A percentile compares a stretch with the other conserved stretches of the same genome.
Evolutionary conservation across 352 stramenopile genomes (phyloP).

Genomic region (Globisporangium nodosum): DNA sequence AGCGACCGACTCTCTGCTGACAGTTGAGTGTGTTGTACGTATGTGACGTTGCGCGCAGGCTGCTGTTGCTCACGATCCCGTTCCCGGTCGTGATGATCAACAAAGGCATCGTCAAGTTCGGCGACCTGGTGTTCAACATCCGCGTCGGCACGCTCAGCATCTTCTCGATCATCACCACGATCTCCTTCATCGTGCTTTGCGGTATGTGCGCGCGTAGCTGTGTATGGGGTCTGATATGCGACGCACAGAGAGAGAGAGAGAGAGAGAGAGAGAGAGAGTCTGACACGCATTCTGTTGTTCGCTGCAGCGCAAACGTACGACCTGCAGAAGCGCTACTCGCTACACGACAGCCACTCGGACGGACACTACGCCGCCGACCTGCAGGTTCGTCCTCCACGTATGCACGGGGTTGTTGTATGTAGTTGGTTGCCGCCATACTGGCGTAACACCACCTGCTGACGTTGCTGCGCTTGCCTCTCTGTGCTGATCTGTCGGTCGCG

Average conservation of each 20-base stretch:
- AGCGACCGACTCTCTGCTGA: not conserved
- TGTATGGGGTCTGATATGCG: not conserved
- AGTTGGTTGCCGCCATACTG: too few relatives aligned
- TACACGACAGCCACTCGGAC: conserved; percentile 24
- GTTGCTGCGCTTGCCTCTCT: too few relatives aligned
- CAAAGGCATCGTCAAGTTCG: conserved; percentile 65
- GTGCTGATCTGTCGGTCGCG: not conserved
- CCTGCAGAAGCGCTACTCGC: conserved; percentile 70
- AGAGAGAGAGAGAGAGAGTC: not conserved
- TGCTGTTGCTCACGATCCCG: conserved; percentile 75
- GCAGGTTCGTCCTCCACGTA: conserved; percentile 27
- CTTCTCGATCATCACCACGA: conserved; percentile 68
- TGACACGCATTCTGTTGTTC: conserved; percentile 1
- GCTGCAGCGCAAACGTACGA: conserved; percentile 60
- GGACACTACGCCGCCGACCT: conserved; percentile 65
- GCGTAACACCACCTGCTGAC: too few relatives aligned
- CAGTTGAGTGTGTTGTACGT: not conserved
- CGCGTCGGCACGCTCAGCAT: conserved; percentile 64
- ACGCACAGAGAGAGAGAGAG: too few relatives aligned
- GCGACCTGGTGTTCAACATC: conserved; percentile 69
- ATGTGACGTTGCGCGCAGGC: conserved; percentile 17
- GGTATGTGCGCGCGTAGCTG: conserved; percentile 13
- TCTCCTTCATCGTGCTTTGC: conserved; percentile 64
- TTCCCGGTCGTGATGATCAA: conserved; percentile 57
- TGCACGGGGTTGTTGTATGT: too few relatives aligned